These are phyloP conservation scores for Cladosporium colombiae DNA, from an alignment of 2,329 filamentous ascomycete genomes.

Conservation along the genomic window DNA sequence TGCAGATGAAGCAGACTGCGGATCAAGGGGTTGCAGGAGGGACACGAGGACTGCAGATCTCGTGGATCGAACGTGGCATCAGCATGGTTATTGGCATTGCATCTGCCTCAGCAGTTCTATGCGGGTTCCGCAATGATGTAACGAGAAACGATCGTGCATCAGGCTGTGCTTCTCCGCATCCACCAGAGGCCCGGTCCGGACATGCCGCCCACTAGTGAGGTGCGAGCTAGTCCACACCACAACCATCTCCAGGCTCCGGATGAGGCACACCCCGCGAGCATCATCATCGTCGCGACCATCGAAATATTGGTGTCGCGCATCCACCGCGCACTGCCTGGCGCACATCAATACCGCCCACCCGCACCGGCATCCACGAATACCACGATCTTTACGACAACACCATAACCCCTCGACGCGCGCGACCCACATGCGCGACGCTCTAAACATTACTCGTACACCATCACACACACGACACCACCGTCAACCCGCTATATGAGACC, in stretches of 20 bases:
- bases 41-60: neutral
- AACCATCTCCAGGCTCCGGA: conserved; percentile 1
- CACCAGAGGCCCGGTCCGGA: neutral
- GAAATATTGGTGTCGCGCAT: neutral
- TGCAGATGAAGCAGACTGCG: neutral
- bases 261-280: conserved; percentile 2
- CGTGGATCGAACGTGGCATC: neutral
- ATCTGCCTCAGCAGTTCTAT: neutral
- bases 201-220: neutral
- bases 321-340: neutral
- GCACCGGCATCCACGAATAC: neutral
- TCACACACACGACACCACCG: neutral
- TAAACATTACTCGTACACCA: neutral
- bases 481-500: neutral
- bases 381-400: conserved; percentile 8
- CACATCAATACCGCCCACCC: neutral
- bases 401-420: neutral
- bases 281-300: neutral
- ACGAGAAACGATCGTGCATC: neutral
- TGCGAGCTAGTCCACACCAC: neutral
- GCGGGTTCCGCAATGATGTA: neutral
- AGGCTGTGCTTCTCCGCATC: neutral
- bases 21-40: neutral
- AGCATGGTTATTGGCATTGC: neutral
- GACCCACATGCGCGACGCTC: neutral